phyloP scores from a whole-genome alignment of 2,329 filamentous ascomycete genomes.

The Botrytis tulipae region DNA sequence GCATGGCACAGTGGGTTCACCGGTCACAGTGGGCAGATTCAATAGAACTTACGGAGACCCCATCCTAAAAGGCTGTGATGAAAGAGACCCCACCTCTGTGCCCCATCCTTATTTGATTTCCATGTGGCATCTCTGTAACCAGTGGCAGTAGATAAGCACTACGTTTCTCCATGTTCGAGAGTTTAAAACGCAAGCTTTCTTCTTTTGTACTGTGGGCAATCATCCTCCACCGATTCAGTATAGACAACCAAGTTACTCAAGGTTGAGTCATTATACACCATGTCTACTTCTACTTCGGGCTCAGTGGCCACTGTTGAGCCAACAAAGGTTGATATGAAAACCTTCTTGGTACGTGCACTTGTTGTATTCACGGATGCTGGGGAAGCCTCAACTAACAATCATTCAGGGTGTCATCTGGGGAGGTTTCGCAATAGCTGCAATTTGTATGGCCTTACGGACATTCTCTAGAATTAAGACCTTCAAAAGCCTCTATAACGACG shows the following conservation, averaged over 20 bases:
- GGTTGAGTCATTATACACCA: neutral
- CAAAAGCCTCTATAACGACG: neutral
- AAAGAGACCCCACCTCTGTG: neutral
- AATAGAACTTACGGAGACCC: neutral
- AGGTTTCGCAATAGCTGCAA: neutral
- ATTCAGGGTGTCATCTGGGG: neutral
- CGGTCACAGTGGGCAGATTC: neutral
- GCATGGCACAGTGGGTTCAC: neutral
- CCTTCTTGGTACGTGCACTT: conserved; percentile 3
- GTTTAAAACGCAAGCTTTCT: neutral
- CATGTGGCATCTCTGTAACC: neutral
- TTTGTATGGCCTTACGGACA: neutral
- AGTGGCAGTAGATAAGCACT: conserved; percentile 6
- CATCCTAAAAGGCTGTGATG: neutral
- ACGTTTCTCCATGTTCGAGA: neutral
- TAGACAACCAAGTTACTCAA: neutral
- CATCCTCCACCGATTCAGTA: neutral
- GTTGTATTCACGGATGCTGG: neutral
- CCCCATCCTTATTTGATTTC: neutral
- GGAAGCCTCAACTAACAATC: neutral
- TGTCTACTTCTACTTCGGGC: neutral
- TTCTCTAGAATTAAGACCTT: conserved; percentile 6
- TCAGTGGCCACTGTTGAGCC: neutral
- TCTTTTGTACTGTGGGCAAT: neutral
- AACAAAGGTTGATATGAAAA: conserved; percentile 8